These are phyloP conservation scores for Sisymbrium irio DNA, from an alignment of 345 rosid species.

Conservation along the genomic window DNA sequence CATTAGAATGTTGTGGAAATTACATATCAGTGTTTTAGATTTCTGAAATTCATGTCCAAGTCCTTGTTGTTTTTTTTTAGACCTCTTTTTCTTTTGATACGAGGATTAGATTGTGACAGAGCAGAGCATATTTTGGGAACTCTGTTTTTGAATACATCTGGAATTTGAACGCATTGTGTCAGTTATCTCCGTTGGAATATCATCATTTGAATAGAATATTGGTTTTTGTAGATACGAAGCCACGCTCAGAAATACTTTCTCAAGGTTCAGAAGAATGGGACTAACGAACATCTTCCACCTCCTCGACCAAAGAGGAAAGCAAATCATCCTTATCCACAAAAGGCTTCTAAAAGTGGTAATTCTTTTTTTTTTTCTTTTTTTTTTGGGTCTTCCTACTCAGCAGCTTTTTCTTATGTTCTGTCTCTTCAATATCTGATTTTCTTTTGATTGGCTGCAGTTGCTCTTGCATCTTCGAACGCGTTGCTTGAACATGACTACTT, in stretches of 20 bases:
- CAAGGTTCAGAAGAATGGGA: conserved; percentile 88
- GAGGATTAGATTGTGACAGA: not conserved
- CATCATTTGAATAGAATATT: not conserved
- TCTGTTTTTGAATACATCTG: not conserved
- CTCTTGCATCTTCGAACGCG: conserved; percentile 43
- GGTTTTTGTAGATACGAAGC: conserved; percentile 70
- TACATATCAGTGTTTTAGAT: not conserved
- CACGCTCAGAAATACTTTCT: conserved; percentile 95
- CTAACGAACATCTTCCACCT: conserved; percentile 90
- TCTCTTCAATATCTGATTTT: conserved; percentile 1
- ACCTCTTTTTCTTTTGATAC: not conserved
- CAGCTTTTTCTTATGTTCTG: not conserved
- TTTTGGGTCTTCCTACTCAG: conserved; percentile 6
- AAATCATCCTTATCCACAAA: conserved; percentile 88
- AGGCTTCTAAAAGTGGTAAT: conserved; percentile 69
- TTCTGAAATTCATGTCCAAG: not conserved
- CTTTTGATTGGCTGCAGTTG: conserved; percentile 34
- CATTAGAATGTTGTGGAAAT: not conserved
- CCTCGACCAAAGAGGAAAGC: conserved; percentile 98
- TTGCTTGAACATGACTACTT: conserved; percentile 47
- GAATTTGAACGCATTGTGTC: not conserved
- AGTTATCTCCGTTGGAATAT: not conserved
- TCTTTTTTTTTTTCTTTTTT: not conserved
- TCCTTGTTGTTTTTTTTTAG: not conserved
- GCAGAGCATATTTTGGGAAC: not conserved